A percentile compares a stretch with the other conserved stretches of the same genome.
phyloP scores from a whole-genome alignment of 2,329 filamentous ascomycete species.

The Metarhizium humberi region DNA sequence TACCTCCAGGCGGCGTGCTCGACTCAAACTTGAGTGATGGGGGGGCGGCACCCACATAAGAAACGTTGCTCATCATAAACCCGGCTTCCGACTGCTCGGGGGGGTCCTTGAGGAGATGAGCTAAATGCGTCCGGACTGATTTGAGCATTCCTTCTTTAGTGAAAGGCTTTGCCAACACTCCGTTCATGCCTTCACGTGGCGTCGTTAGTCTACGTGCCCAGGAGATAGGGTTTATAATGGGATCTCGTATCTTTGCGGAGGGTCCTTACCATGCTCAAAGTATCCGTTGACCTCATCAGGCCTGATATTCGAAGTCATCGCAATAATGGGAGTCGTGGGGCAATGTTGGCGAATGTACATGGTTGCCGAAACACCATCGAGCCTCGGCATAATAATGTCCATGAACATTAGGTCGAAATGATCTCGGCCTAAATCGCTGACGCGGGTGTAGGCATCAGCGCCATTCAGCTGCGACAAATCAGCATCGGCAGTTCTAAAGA shows the following conservation, averaged over 20 bases:
- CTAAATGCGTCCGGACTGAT: conserved; percentile 80
- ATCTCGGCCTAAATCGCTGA: conserved; percentile 40
- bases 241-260: not conserved
- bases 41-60: conserved; percentile 26
- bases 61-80: conserved; percentile 23
- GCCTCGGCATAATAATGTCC: conserved; percentile 95
- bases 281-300: conserved; percentile 96
- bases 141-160: conserved; percentile 78
- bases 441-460: conserved; percentile 81
- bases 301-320: conserved; percentile 97
- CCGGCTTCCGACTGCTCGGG: conserved; percentile 31
- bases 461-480: conserved; percentile 49
- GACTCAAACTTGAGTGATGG: conserved; percentile 41
- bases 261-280: conserved; percentile 77
- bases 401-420: conserved; percentile 66
- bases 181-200: conserved; percentile 73
- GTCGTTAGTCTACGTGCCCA: not conserved
- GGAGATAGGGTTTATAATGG: not conserved
- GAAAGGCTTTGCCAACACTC: conserved; percentile 93
- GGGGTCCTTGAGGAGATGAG: conserved; percentile 67
- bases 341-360: conserved; percentile 86
- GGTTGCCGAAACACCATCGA: conserved; percentile 91
- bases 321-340: conserved; percentile 76
- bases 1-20: conserved; percentile 39
- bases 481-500: conserved; percentile 7